Percentiles rank a stretch among this genome's conserved stretches.
Conservation (phyloP, 306 rosid genomes). For the Echinosophora koreensis region DNA sequence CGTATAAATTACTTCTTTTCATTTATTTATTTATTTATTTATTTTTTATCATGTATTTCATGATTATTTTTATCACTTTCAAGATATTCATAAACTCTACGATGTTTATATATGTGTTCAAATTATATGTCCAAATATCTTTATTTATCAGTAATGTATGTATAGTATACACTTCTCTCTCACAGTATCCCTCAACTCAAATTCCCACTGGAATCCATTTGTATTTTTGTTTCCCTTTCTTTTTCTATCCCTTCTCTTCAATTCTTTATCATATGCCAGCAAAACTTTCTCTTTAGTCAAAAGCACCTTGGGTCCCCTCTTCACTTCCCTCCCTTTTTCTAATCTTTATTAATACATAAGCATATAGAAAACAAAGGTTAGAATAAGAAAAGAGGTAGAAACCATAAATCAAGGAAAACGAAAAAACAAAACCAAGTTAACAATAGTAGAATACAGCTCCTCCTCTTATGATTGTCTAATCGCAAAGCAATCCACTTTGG, state of each 20-base stretch:
- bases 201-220: constrained; percentile 49
- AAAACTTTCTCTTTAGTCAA: constrained; percentile 74
- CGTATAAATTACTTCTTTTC: no score
- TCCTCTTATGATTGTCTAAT: constrained; percentile 61
- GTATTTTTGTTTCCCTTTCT: not conserved
- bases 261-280: constrained; percentile 29
- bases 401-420: constrained; percentile 51
- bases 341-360: constrained; percentile 46
- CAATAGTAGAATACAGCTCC: constrained; percentile 49
- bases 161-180: not conserved
- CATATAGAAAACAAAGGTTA: not conserved
- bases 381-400: constrained; percentile 16
- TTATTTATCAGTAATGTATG: no score
- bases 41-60: no score
- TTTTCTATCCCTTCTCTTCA: not conserved
- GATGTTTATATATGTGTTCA: no score
- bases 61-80: no score
- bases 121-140: no score
- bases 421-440: constrained; percentile 36
- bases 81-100: no score
- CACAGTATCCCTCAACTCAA: not conserved
- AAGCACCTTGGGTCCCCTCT: constrained; percentile 72
- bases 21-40: no score
- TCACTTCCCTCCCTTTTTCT: constrained; percentile 36
- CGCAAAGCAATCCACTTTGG: constrained; percentile 84